Percentiles rank a stretch among this genome's conserved stretches.
phyloP scores from a whole-genome alignment of 768 basidiomycete species.

The Psilocybe azurescens region DNA sequence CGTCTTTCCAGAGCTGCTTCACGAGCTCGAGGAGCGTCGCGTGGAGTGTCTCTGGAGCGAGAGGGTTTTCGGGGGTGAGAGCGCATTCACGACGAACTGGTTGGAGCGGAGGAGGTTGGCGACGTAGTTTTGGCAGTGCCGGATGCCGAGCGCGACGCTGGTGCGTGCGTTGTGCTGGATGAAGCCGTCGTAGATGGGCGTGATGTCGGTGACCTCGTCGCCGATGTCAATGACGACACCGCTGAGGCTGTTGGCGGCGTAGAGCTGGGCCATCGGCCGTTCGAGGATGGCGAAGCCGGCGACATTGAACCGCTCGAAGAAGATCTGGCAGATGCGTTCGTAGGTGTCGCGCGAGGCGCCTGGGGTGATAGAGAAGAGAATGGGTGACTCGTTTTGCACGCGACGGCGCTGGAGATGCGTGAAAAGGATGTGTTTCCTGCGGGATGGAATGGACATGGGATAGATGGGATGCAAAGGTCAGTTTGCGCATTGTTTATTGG shows the following conservation, averaged over 20 bases:
- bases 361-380: conserved; percentile 72
- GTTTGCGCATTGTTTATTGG: background rate
- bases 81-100: conserved; percentile 60
- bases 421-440: conserved; percentile 87
- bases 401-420: conserved; percentile 75
- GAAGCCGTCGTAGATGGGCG: conserved; percentile 78
- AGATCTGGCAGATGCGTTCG: conserved; percentile 80
- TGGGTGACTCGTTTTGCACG: conserved; percentile 86
- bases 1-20: conserved; percentile 64
- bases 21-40: conserved; percentile 66
- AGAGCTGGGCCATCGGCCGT: conserved; percentile 84
- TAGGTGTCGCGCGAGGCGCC: conserved; percentile 69
- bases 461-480: conserved; percentile 14
- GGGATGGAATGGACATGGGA: too few relatives aligned
- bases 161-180: conserved; percentile 58
- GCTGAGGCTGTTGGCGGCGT: conserved; percentile 70
- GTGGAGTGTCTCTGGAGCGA: conserved; percentile 52
- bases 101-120: conserved; percentile 76
- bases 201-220: conserved; percentile 75
- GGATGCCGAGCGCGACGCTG: conserved; percentile 67
- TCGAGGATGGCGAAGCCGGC: conserved; percentile 83
- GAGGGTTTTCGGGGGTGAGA: conserved; percentile 58
- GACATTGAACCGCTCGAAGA: conserved; percentile 93
- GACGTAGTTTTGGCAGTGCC: conserved; percentile 78
- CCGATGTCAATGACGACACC: conserved; percentile 88